Evolutionary conservation across 768 basidiomycete genomes (phyloP).

Genomic region (Xerocomus brunneocitrinus): DNA sequence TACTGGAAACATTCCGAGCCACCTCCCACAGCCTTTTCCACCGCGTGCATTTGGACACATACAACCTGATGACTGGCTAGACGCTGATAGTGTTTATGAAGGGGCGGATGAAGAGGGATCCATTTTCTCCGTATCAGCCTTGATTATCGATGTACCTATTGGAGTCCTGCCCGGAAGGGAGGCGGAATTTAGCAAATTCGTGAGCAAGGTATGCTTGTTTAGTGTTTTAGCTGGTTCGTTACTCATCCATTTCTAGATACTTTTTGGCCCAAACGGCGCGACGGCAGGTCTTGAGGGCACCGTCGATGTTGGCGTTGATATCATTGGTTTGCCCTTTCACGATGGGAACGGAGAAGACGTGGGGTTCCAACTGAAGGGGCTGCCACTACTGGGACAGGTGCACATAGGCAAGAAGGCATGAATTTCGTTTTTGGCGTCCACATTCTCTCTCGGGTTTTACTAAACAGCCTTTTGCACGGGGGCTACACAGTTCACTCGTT

Average conservation of each 20-base stretch:
- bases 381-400: slow-evolving; percentile 67
- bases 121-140: slow-evolving; percentile 55
- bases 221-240: neutral
- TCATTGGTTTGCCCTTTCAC: slow-evolving; percentile 57
- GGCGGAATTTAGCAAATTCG: slow-evolving; percentile 69
- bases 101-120: slow-evolving; percentile 47
- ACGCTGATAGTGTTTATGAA: slow-evolving; percentile 39
- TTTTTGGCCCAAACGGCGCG: slow-evolving; percentile 62
- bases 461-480: neutral
- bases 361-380: slow-evolving; percentile 54
- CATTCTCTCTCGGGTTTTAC: neutral
- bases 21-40: slow-evolving; percentile 62
- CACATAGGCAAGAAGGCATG: slow-evolving; percentile 54
- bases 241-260: slow-evolving; percentile 43
- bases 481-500: slow-evolving; percentile 1
- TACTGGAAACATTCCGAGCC: slow-evolving; percentile 38
- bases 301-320: slow-evolving; percentile 54
- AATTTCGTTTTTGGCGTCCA: neutral
- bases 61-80: slow-evolving; percentile 65
- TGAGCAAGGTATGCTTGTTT: slow-evolving; percentile 55
- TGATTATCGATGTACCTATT: slow-evolving; percentile 68
- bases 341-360: slow-evolving; percentile 32
- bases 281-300: slow-evolving; percentile 63
- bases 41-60: slow-evolving; percentile 73
- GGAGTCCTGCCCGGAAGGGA: slow-evolving; percentile 76